Base-by-base conservation (phyloP, 805 yeast genomes). In the Priceomyces castillae region DNA sequence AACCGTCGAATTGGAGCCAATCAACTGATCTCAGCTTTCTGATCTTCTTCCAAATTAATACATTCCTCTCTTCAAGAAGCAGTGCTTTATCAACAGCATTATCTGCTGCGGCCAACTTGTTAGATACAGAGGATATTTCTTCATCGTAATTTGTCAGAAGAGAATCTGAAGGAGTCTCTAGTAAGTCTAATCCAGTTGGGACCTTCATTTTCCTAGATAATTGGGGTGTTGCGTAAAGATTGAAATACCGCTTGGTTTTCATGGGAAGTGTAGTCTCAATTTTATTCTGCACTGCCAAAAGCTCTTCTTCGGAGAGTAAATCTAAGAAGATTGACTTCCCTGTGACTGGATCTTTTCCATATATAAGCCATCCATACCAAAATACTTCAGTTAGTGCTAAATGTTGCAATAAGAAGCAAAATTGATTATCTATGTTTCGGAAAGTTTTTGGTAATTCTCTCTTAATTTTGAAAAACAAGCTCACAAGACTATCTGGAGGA, bases 331-430 rank as follows among this genome's bases (percentile, higher is more conserved):
- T 51, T 7, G 67, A 54, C 34, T 59, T 56, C 17, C 64, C 63
- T 3, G 61, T 58, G 7, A 46, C 50, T n/a, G 56, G 49, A 37
- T 65, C 69, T 40, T 69, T 69, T 7, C 68, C 67, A 46, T 65
- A 61, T 3, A 70, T 51, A 17, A 71, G 54, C 71, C 73, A 70
- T 5, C 59, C 61, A 69, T 69, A 65, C 76, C 74, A 69, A 18
- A 51, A 42, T 22, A 56, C 55, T 39, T 71, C 76, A 1, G 63
- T 49, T 1, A 48, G 37, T 1, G 54, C 46, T 25, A 68, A 33
- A 14, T 57, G 61, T 40, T 57, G 64, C 10, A 69, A 44, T 37
- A 66, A 42, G 28, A 50, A 57, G 12, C 62, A 51, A 44, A 63
- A 57, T 30, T 53, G 62, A 4, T 47, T 15, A 42, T 70, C 71